Percentiles rank a stretch among this genome's conserved stretches.
Conservation (phyloP, 192 early-diverging fungal genomes). For the Backusella tuberculispora region DNA sequence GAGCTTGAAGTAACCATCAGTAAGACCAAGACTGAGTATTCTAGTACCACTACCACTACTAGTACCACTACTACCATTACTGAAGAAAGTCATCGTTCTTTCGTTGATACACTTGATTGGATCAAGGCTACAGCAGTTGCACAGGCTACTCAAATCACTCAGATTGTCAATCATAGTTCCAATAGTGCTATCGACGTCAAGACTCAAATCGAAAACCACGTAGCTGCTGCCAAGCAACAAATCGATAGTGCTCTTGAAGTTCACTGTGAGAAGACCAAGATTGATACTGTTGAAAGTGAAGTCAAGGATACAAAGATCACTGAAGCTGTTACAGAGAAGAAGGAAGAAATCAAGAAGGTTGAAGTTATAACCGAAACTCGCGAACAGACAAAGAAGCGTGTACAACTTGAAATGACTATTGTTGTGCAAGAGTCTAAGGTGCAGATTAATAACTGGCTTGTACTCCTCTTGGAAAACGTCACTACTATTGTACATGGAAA, state of each 20-base stretch:
- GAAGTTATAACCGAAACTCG: constrained; percentile 22
- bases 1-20: constrained; percentile 15
- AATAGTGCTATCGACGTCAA: constrained; percentile 19
- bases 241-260: constrained; percentile 21
- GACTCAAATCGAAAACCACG: constrained; percentile 28
- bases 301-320: neutral
- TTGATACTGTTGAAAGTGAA: neutral
- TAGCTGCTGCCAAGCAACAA: constrained; percentile 23
- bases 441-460: constrained; percentile 17
- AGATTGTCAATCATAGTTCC: constrained; percentile 7
- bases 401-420: neutral
- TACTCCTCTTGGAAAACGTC: constrained; percentile 11
- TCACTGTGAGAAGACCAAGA: constrained; percentile 1
- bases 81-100: neutral
- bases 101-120: constrained; percentile 25
- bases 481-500: neutral
- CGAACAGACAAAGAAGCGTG: constrained; percentile 21
- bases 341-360: neutral
- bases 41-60: neutral
- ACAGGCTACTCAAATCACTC: constrained; percentile 18
- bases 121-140: constrained; percentile 11
- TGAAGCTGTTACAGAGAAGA: neutral
- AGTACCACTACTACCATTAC: neutral
- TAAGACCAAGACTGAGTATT: neutral
- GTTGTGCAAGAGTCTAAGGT: constrained; percentile 24